A percentile compares a stretch with the other conserved stretches of the same genome.
Conservation (phyloP, 805 yeast genomes). For the Myxozyma geophila region DNA sequence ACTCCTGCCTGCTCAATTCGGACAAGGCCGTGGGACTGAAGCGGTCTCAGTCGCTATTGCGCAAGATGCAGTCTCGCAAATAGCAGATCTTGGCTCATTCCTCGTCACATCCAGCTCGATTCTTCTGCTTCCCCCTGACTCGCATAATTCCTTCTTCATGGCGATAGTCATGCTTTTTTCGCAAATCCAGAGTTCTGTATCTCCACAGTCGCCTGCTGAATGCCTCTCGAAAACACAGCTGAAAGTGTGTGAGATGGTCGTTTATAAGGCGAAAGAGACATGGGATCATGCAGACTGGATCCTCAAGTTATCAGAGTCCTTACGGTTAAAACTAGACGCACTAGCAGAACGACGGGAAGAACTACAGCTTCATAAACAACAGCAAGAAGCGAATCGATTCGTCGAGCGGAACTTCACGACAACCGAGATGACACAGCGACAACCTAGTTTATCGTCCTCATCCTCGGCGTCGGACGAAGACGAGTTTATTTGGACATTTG, state of each 20-base stretch:
- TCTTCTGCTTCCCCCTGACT: conserved; percentile 23
- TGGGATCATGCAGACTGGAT: conserved; percentile 38
- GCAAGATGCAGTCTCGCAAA: conserved; percentile 24
- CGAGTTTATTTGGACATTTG: neutral
- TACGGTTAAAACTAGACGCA: conserved; percentile 15
- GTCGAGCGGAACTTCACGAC: conserved; percentile 7
- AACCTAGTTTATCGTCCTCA: neutral
- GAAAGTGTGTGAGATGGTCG: conserved; percentile 25
- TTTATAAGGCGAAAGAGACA: conserved; percentile 27
- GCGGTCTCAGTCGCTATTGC: conserved; percentile 12
- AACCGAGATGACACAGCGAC: neutral
- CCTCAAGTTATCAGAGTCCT: conserved; percentile 22
- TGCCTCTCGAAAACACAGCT: conserved; percentile 15
- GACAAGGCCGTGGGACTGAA: neutral
- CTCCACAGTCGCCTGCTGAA: conserved; percentile 1
- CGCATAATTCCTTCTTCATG: conserved; percentile 29
- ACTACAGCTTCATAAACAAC: neutral
- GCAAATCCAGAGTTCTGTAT: conserved; percentile 2
- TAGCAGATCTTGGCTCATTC: conserved; percentile 23
- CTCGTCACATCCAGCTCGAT: conserved; percentile 24
- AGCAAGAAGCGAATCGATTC: neutral
- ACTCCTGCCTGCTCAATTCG: conserved; percentile 4
- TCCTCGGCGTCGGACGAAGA: neutral
- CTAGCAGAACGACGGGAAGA: neutral
- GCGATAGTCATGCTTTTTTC: conserved; percentile 31